Evolutionary conservation across 306 rosid genomes (phyloP), one percentile per base, ranked within the genome.

Genomic region (Medicago lupulina): DNA sequence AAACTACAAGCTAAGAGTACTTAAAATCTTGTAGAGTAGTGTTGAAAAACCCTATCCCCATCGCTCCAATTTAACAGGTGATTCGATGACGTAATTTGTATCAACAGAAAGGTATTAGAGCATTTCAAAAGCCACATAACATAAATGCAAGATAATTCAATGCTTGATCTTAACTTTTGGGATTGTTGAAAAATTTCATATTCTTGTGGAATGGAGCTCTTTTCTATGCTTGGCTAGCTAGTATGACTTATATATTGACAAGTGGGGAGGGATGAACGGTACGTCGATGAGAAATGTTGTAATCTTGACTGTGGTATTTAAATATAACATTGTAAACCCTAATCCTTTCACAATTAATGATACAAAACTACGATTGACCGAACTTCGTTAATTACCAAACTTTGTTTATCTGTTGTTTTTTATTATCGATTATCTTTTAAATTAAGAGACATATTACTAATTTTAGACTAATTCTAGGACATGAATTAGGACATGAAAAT

Each of bases 11-110:
- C 23, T 23, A 23, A 28, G 31, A 28, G 31, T 8, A 54, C 60
- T 17, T 3, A 19, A 54, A 55, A 55, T 55, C 31, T 9, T 16
- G 18, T 10, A n/a, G 21, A 51, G 9, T 15, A 16, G 23, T 16
- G 63, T 10, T 57, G 4, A 57, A 57, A 19, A 57, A 57, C 63
- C 21, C n/a, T 9, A 57, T 57, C 34, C 28, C n/a, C n/a, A 11
- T 57, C 1, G 7, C 63, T 13, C 62, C 62, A 57, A 57, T 57
- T 57, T 57, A 57, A 55, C 62, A 55, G 15, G 15, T 53, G 62
- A 55, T 21, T 55, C 28, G 15, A 51, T 51, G 21, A 51, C 58
- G 58, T 51, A 16, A 51, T 7, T 51, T 9, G 21, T 51, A 50
- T 7, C 10, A 51, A 9, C 7, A 55, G 25, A 51, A 51, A 16